These are phyloP conservation scores for Monosporascus sp. DNA, from an alignment of 2,329 filamentous ascomycete species.

Conservation along the genomic window DNA sequence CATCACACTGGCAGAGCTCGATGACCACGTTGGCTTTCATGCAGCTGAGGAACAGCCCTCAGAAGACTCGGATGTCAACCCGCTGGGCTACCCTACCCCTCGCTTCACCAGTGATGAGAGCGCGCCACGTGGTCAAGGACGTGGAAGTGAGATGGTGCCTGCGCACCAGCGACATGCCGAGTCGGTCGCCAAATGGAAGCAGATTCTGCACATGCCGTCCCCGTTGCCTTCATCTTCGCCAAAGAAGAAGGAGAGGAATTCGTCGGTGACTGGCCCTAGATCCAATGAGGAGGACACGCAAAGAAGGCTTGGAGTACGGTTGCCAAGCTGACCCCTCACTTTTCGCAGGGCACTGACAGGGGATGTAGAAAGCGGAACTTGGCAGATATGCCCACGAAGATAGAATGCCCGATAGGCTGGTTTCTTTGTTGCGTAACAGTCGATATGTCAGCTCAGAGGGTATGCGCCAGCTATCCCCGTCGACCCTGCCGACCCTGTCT, in stretches of 20 bases:
- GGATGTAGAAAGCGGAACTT: conserved; percentile 52
- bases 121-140: no score
- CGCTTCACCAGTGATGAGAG: no score
- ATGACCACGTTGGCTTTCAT: conserved; percentile 56
- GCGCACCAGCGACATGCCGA: not conserved
- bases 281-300: not conserved
- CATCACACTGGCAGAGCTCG: conserved; percentile 46
- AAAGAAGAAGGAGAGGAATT: not conserved
- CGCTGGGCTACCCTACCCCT: not conserved
- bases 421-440: conserved; percentile 54
- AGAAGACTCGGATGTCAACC: conserved; percentile 29
- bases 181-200: conserved; percentile 20
- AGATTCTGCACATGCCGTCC: conserved; percentile 24
- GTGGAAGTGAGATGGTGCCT: no score
- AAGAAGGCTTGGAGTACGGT: conserved; percentile 28
- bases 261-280: not conserved
- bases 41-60: conserved; percentile 35
- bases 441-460: conserved; percentile 51
- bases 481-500: not conserved
- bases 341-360: not conserved
- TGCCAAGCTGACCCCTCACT: not conserved
- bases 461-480: conserved; percentile 17
- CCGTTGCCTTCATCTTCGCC: not conserved
- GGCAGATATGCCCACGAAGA: conserved; percentile 69
- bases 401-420: conserved; percentile 67